Evolutionary conservation across 2,329 filamentous ascomycete genomes (phyloP).

Genomic region (Gremmenia infestans): DNA sequence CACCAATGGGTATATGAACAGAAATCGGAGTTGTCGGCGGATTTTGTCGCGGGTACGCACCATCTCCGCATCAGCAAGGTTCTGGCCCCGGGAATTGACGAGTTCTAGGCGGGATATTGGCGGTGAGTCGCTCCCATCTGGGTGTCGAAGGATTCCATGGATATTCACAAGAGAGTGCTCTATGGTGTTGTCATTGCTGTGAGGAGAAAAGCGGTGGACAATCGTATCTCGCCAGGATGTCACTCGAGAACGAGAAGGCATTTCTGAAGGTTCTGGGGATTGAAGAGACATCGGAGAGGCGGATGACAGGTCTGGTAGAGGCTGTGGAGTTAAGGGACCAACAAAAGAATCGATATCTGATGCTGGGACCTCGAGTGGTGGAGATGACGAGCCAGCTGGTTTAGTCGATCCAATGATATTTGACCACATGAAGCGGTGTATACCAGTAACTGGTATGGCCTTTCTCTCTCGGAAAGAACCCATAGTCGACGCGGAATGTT

Average conservation of each 20-base stretch:
- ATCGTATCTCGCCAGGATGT: constrained; percentile 20
- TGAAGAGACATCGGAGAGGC: background rate
- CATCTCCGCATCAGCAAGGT: constrained; percentile 32
- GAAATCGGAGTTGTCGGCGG: constrained; percentile 61
- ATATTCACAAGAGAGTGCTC: constrained; percentile 21
- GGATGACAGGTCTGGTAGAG: background rate
- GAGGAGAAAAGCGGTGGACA: constrained; percentile 17
- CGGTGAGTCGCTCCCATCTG: constrained; percentile 10
- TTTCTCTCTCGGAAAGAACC: constrained; percentile 8
- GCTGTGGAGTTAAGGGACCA: constrained; percentile 11
- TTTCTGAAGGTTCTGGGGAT: constrained; percentile 1
- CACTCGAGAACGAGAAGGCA: constrained; percentile 11
- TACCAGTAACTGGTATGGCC: background rate
- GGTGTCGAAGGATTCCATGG: constrained; percentile 17
- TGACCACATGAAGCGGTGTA: constrained; percentile 28
- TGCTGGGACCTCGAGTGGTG: constrained; percentile 17
- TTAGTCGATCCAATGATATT: constrained; percentile 20
- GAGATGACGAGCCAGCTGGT: constrained; percentile 3
- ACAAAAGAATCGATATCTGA: constrained; percentile 19
- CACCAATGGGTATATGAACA: constrained; percentile 72
- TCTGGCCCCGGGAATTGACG: constrained; percentile 24
- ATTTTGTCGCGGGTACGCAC: constrained; percentile 48
- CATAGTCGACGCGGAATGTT: constrained; percentile 15
- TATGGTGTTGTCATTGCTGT: constrained; percentile 7
- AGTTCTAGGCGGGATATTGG: constrained; percentile 22